Base-by-base conservation (phyloP, 352 stramenopile genomes). In the Pythium plurisporium region DNA sequence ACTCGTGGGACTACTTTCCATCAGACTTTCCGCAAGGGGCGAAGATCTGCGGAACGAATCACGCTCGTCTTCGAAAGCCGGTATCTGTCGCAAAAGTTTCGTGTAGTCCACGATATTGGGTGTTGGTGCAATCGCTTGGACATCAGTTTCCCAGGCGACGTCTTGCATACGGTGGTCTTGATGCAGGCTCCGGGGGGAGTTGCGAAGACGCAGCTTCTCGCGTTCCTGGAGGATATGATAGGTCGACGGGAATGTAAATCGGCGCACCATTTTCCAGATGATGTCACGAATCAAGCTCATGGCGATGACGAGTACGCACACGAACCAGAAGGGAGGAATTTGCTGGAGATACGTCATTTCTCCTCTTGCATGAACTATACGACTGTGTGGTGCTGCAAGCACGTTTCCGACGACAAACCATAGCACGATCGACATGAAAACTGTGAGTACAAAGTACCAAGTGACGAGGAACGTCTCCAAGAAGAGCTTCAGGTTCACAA, bases 191-290 rank as follows among this genome's bases (percentile, higher is more conserved):
- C 72, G 71, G 15, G 79, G 79, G 5, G 79, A 87, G 37, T 82
- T 89, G 4, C 72, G 70, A 27, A 89, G 62, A 10, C 63, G 69
- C 46, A 91, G 68, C 48, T 77, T 71, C 37, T 91, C 82, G 1
- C 82, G 82, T 44, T 91, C 82, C 44, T 91, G 82, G 3, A 91
- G 44, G 48, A 91, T 91, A 45, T 91, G 82, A 41, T 91, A 89
- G 36, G 79, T 79, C 12, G 79, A 87, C 5, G 82, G 82, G 11
- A 77, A 77, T 23, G 62, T 69, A 43, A 89, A 62, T 5, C 82
- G 82, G 15, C 79, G 79, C 34, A 91, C 43, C 45, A 87, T 66
- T 55, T 91, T 91, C 82, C 82, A 91, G 11, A 91, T 62, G 29
- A 69, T 36, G 42, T 91, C 82, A 29, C 82, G 74, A n/a, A 91